Conservation (phyloP, 192 early-diverging fungal species). For the Gigaspora rosea region DNA sequence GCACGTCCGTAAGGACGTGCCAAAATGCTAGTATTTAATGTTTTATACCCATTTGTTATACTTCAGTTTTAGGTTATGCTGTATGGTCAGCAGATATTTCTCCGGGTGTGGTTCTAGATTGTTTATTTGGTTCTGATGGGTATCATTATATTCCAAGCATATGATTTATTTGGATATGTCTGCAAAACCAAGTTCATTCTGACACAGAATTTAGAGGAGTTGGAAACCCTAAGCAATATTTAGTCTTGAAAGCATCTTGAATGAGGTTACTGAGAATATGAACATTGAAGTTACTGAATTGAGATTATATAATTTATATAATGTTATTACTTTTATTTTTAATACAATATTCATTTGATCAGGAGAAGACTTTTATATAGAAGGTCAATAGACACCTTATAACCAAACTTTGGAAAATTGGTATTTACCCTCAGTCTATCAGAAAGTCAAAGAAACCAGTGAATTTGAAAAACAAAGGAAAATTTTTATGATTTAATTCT, state of each 20-base stretch:
- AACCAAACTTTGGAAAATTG: slow-evolving; percentile 65
- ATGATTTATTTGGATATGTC: no score
- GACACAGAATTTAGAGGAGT: no score
- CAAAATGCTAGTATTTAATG: no score
- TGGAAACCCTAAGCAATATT: slow-evolving; percentile 84
- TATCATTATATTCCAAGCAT: no score
- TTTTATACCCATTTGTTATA: neutral
- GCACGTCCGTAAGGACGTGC: no score
- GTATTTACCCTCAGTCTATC: no score
- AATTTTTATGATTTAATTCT: no score
- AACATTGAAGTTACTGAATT: slow-evolving; percentile 61
- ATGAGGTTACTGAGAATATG: slow-evolving; percentile 75
- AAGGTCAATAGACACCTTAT: slow-evolving; percentile 70
- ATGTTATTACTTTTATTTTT: neutral
- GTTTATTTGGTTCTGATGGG: slow-evolving; percentile 78
- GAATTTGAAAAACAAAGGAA: no score
- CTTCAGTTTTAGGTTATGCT: slow-evolving; percentile 58
- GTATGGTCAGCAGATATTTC: slow-evolving; percentile 71
- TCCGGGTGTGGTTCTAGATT: slow-evolving; percentile 68
- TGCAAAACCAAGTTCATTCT: no score
- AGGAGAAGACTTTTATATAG: slow-evolving; percentile 67
- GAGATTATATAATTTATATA: slow-evolving; percentile 33
- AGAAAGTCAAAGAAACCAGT: no score
- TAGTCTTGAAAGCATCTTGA: slow-evolving; percentile 74
- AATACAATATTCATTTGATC: neutral